Evolutionary conservation across 148 eudicot genomes (phyloP).

Genomic region (Hydrangea macrophylla): DNA sequence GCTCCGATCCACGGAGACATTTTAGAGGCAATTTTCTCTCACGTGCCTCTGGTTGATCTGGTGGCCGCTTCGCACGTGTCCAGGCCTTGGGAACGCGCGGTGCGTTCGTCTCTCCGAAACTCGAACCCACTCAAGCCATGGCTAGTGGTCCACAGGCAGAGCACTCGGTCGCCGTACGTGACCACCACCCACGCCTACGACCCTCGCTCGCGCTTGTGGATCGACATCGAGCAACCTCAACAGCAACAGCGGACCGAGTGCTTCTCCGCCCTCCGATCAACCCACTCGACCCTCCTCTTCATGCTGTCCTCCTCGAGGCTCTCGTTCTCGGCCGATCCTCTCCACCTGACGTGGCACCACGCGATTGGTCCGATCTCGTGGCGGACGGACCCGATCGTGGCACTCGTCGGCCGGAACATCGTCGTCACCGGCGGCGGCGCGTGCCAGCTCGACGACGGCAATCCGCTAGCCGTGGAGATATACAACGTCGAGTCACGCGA

Average conservation of each 20-base stretch:
- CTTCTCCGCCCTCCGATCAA: slow-evolving; percentile 28
- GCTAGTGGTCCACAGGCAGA: slow-evolving; percentile 55
- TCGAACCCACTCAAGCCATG: slow-evolving; percentile 44
- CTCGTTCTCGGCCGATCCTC: slow-evolving; percentile 48
- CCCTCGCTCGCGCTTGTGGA: slow-evolving; percentile 54
- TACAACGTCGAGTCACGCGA: slow-evolving; percentile 36
- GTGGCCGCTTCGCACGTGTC: slow-evolving; percentile 47
- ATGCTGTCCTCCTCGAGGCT: slow-evolving; percentile 27
- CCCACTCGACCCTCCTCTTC: slow-evolving; percentile 41
- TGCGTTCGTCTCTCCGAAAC: slow-evolving; percentile 35
- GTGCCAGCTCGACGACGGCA: slow-evolving; percentile 42
- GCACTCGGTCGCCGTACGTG: slow-evolving; percentile 14
- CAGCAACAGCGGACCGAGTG: slow-evolving; percentile 11
- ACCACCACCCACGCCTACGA: slow-evolving; percentile 49
- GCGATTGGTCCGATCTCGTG: slow-evolving; percentile 37
- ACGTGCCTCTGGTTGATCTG: slow-evolving; percentile 55
- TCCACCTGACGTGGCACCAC: slow-evolving; percentile 49
- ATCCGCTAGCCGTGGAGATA: slow-evolving; percentile 51
- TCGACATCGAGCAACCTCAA: slow-evolving; percentile 21
- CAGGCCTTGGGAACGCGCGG: slow-evolving; percentile 48
- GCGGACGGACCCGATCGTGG: slow-evolving; percentile 64
- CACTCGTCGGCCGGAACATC: slow-evolving; percentile 38
- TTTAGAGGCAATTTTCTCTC: slow-evolving; percentile 47
- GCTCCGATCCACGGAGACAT: slow-evolving; percentile 46
- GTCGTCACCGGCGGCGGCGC: slow-evolving; percentile 65